A percentile compares a stretch with the other conserved stretches of the same genome.
phyloP scores from a whole-genome alignment of 768 basidiomycete genomes.

The Psilocybe subaeruginosa region DNA sequence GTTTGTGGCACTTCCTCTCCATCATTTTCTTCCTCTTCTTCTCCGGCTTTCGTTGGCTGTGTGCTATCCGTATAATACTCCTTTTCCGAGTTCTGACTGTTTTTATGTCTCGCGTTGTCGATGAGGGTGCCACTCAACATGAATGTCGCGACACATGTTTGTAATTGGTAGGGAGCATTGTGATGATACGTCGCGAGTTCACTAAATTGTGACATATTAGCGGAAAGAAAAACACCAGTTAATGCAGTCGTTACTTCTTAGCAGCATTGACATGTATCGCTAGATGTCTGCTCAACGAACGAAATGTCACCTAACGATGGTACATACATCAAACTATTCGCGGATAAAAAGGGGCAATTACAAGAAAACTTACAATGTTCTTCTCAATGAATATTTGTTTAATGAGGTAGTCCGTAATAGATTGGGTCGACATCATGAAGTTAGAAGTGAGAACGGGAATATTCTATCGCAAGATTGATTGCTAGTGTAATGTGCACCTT shows the following conservation, averaged over 20 bases:
- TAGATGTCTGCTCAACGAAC: slow-evolving; percentile 73
- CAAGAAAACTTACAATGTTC: slow-evolving; percentile 48
- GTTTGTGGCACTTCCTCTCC: slow-evolving; percentile 48
- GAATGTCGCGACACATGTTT: slow-evolving; percentile 67
- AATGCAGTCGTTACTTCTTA: slow-evolving; percentile 60
- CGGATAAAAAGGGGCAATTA: neutral
- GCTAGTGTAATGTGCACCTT: neutral
- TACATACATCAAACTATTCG: neutral
- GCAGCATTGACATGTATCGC: slow-evolving; percentile 76
- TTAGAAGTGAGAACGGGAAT: too few species aligned
- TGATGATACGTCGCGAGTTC: slow-evolving; percentile 64
- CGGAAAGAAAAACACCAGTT: neutral
- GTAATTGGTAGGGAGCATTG: slow-evolving; percentile 42
- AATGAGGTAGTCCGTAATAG: slow-evolving; percentile 48
- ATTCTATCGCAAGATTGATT: neutral
- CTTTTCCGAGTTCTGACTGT: slow-evolving; percentile 4
- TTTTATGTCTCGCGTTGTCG: slow-evolving; percentile 1
- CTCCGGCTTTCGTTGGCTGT: slow-evolving; percentile 23
- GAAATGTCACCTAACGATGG: slow-evolving; percentile 71
- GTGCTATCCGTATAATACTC: slow-evolving; percentile 26
- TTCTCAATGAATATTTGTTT: slow-evolving; percentile 55
- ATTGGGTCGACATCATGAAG: slow-evolving; percentile 41
- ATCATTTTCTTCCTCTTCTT: slow-evolving; percentile 36
- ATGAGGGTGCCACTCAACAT: slow-evolving; percentile 59
- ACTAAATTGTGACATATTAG: slow-evolving; percentile 35